phyloP scores from a whole-genome alignment of 2,329 filamentous ascomycete genomes.

The Albophoma yamanashiensis region DNA sequence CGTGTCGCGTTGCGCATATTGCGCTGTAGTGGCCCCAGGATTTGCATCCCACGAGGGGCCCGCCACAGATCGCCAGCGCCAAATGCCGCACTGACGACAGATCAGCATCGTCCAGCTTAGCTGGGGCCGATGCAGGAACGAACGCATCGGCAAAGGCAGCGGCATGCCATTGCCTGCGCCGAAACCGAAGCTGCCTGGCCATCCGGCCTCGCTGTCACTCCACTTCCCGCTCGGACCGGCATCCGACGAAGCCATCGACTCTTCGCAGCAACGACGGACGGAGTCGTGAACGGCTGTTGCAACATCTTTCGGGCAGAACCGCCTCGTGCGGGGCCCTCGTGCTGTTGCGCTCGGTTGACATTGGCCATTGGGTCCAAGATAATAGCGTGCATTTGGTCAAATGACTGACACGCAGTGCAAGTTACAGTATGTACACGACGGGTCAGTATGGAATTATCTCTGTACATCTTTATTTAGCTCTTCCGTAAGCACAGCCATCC shows the following conservation, averaged over 20 bases:
- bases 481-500: not conserved
- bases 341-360: not conserved
- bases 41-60: not conserved
- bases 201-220: not conserved
- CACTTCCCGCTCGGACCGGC: conserved; percentile 2
- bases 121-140: not conserved
- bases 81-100: not conserved
- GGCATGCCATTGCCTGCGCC: not conserved
- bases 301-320: not conserved
- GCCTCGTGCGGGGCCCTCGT: not conserved
- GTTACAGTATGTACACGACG: not conserved
- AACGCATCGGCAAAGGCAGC: not conserved
- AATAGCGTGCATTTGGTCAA: too few species aligned
- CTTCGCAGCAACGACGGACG: not conserved
- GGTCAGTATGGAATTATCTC: not conserved
- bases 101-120: not conserved
- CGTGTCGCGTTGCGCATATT: not conserved
- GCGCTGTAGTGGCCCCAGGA: not conserved
- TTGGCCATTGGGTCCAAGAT: too few species aligned
- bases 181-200: not conserved
- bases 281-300: not conserved
- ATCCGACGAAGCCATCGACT: not conserved
- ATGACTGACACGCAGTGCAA: not conserved
- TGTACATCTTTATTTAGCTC: not conserved
- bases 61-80: not conserved